These are phyloP conservation scores for Sporothrix curviconia DNA, from an alignment of 2,329 filamentous ascomycete genomes.

Conservation along the genomic window DNA sequence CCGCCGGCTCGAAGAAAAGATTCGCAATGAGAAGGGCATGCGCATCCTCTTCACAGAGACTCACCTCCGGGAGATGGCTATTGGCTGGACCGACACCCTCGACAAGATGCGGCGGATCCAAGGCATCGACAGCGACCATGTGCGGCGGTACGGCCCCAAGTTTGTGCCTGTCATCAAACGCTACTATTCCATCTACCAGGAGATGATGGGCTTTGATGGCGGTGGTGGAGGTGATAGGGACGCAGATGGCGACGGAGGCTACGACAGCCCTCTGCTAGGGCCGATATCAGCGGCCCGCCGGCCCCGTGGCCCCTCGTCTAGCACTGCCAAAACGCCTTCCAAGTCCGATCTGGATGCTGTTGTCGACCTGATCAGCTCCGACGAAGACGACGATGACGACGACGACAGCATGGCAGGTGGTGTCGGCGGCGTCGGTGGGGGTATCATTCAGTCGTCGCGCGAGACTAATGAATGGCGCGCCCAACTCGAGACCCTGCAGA, in stretches of 20 bases:
- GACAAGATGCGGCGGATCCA: conserved; percentile 58
- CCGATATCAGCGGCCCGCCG: conserved; percentile 4
- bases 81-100: conserved; percentile 56
- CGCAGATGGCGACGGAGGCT: conserved; percentile 10
- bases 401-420: background rate
- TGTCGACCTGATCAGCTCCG: conserved; percentile 47
- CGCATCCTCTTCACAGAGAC: conserved; percentile 62
- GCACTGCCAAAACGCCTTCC: background rate
- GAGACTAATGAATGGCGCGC: conserved; percentile 26
- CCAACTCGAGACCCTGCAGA: conserved; percentile 25
- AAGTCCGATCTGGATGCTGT: conserved; percentile 32
- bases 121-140: conserved; percentile 56
- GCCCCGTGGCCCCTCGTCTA: background rate
- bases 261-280: conserved; percentile 3
- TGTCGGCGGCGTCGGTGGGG: background rate
- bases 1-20: conserved; percentile 50
- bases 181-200: conserved; percentile 40
- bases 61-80: conserved; percentile 66
- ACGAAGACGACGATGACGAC: conserved; percentile 12
- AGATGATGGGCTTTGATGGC: conserved; percentile 39
- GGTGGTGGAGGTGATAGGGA: conserved; percentile 12
- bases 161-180: conserved; percentile 54
- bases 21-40: conserved; percentile 54
- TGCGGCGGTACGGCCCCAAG: conserved; percentile 52
- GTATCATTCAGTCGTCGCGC: conserved; percentile 2